Evolutionary conservation across 345 rosid genomes (phyloP).

Genomic region (Eucalyptus tenuipes): DNA sequence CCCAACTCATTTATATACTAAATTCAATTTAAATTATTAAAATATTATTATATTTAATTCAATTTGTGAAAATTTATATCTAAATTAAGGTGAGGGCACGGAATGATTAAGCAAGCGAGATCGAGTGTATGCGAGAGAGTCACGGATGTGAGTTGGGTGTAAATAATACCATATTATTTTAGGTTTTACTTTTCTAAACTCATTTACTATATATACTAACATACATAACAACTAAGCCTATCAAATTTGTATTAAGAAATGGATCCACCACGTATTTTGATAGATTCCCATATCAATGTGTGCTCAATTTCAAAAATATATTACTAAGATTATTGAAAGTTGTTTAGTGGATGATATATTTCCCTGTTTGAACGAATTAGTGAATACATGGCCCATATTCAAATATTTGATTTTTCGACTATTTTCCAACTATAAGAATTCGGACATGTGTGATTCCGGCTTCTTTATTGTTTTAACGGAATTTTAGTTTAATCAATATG

Average conservation of each 20-base stretch:
- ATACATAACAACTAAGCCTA: too few relatives aligned
- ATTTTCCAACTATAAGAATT: not conserved
- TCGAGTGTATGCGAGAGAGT: rapidly evolving
- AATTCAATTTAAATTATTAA: too few relatives aligned
- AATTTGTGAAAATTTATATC: too few relatives aligned
- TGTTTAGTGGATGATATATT: not conserved
- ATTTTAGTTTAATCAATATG: not conserved
- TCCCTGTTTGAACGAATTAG: rapidly evolving
- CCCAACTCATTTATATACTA: not conserved
- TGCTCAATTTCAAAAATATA: not conserved
- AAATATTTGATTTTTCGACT: not conserved
- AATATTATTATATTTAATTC: too few relatives aligned
- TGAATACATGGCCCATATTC: not conserved
- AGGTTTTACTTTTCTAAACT: too few relatives aligned
- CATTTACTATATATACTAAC: not conserved
- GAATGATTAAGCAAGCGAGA: rapidly evolving
- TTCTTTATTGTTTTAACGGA: not conserved
- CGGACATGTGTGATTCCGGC: rapidly evolving
- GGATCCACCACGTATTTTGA: rapidly evolving
- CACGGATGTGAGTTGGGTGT: rapidly evolving
- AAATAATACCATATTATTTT: too few relatives aligned
- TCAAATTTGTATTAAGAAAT: too few relatives aligned
- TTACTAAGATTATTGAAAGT: not conserved
- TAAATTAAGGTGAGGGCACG: rapidly evolving
- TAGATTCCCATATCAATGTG: not conserved